Evolutionary conservation across 1,284 basidiomycete species (phyloP).

Genomic region (Vanrija sp.): DNA sequence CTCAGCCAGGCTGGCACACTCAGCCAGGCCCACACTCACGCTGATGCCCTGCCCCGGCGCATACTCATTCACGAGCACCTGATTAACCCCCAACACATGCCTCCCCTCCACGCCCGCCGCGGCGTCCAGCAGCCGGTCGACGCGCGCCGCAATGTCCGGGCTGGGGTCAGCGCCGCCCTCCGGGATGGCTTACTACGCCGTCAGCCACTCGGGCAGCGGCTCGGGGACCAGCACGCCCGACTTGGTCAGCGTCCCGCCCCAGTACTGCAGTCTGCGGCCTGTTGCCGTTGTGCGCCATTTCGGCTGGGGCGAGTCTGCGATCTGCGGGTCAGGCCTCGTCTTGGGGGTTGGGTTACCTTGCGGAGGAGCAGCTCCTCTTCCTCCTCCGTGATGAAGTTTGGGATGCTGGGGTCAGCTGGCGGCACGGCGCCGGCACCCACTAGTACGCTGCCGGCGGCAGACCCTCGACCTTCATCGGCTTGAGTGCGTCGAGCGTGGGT

Average conservation of each 20-base stretch:
- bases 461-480: constrained; percentile 10
- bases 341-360: no score
- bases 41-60: constrained; percentile 86
- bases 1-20: neutral
- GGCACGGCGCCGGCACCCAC: constrained; percentile 12
- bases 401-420: constrained; percentile 56
- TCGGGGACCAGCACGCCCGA: constrained; percentile 43
- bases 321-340: constrained; percentile 57
- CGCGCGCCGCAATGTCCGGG: constrained; percentile 69
- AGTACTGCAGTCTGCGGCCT: constrained; percentile 62
- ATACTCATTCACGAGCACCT: constrained; percentile 88
- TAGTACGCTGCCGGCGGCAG: constrained; percentile 36
- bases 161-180: constrained; percentile 47
- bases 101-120: constrained; percentile 45
- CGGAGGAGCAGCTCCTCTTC: constrained; percentile 74
- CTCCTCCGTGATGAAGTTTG: constrained; percentile 70
- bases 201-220: constrained; percentile 37
- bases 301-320: constrained; percentile 67
- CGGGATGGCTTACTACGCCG: constrained; percentile 30
- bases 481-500: neutral
- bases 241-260: constrained; percentile 54
- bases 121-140: constrained; percentile 47
- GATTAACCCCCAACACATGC: constrained; percentile 62
- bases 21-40: constrained; percentile 52
- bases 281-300: no score